These are phyloP conservation scores for Globisporangium orthogonon DNA, from an alignment of 352 stramenopile species.

Conservation along the genomic window DNA sequence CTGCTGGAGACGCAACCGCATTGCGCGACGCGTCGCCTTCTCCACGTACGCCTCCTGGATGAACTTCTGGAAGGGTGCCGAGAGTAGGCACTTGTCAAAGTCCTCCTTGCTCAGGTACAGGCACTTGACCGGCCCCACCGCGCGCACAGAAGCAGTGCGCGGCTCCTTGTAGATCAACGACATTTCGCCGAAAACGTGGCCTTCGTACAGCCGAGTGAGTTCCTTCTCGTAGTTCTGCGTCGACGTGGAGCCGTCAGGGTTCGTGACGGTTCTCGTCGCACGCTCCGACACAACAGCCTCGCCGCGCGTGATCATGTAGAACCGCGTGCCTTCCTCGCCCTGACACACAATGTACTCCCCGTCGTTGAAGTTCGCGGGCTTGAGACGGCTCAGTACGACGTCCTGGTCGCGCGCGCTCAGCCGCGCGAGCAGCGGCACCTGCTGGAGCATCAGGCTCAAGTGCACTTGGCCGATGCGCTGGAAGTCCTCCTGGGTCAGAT, in stretches of 20 bases:
- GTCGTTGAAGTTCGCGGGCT: slow-evolving; percentile 78
- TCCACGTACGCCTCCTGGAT: slow-evolving; percentile 85
- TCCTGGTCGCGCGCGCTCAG: slow-evolving; percentile 73
- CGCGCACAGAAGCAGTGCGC: slow-evolving; percentile 75
- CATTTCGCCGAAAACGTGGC: slow-evolving; percentile 88
- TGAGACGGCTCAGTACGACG: slow-evolving; percentile 72
- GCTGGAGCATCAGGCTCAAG: slow-evolving; percentile 84
- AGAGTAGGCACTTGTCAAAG: slow-evolving; percentile 82
- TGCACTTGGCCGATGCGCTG: slow-evolving; percentile 84
- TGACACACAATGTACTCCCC: slow-evolving; percentile 88
- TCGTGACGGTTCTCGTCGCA: slow-evolving; percentile 19
- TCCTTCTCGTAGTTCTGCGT: slow-evolving; percentile 63
- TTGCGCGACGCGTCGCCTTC: slow-evolving; percentile 75
- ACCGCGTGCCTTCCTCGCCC: slow-evolving; percentile 80
- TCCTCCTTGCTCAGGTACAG: slow-evolving; percentile 84
- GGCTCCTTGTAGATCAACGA: slow-evolving; percentile 85
- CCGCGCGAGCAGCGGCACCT: slow-evolving; percentile 71
- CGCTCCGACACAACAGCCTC: slow-evolving; percentile 80
- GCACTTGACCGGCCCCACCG: slow-evolving; percentile 76
- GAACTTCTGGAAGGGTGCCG: slow-evolving; percentile 80
- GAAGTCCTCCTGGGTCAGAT: slow-evolving; percentile 84
- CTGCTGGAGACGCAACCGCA: slow-evolving; percentile 71
- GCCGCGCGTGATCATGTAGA: slow-evolving; percentile 88
- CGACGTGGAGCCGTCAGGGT: slow-evolving; percentile 4
- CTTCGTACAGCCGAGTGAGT: slow-evolving; percentile 79